phyloP scores from a whole-genome alignment of 768 basidiomycete genomes.

The Galerina marginata region DNA sequence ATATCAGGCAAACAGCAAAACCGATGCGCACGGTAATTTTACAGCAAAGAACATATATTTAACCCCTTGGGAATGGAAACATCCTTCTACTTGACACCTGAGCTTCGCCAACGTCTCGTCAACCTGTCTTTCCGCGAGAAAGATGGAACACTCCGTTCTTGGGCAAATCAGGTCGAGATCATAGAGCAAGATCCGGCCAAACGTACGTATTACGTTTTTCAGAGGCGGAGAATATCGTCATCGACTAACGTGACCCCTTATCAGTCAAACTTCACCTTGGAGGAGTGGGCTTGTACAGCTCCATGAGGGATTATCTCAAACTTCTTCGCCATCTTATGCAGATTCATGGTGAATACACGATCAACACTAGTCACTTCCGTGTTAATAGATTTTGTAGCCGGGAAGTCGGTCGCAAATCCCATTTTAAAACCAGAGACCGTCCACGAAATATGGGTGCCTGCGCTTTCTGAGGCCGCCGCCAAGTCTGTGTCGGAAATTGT shows the following conservation, averaged over 20 bases:
- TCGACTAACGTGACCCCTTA: neutral
- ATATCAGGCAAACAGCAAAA: neutral
- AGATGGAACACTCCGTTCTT: constrained; percentile 21
- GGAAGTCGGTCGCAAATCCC: constrained; percentile 24
- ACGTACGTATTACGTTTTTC: neutral
- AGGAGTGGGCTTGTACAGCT: constrained; percentile 34
- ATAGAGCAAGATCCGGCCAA: constrained; percentile 26
- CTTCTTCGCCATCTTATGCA: constrained; percentile 39
- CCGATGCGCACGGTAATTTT: neutral
- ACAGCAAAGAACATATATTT: constrained; percentile 36
- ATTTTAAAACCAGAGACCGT: constrained; percentile 30
- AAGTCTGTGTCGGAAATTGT: constrained; percentile 24
- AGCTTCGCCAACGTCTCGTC: constrained; percentile 24
- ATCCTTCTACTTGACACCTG: constrained; percentile 33
- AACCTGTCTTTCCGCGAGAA: constrained; percentile 22
- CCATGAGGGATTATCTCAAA: constrained; percentile 37
- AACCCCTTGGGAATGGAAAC: constrained; percentile 32
- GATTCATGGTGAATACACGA: constrained; percentile 27
- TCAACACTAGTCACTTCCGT: neutral
- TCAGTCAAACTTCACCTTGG: constrained; percentile 31
- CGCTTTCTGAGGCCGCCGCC: constrained; percentile 26
- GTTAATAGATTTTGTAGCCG: constrained; percentile 21
- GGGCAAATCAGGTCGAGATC: constrained; percentile 18
- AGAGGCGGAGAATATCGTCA: too few relatives aligned
- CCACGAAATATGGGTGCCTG: constrained; percentile 31